Evolutionary conservation across 2,329 filamentous ascomycete genomes (phyloP).

Genomic region (Stagonosporopsis cucurbitacearum): DNA sequence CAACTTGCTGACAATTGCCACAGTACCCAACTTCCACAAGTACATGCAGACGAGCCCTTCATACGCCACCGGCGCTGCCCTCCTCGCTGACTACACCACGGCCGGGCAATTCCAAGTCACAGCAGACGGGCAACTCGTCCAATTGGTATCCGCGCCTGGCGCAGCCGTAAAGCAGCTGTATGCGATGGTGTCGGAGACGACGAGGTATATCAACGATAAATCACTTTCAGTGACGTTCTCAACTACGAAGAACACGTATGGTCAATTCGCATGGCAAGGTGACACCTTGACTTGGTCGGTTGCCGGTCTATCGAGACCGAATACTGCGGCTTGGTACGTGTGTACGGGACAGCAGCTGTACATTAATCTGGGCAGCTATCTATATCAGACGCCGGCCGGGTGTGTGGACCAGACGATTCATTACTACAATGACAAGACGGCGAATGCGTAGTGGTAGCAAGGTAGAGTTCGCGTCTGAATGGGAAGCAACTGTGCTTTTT

Average conservation of each 20-base stretch:
- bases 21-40: constrained; percentile 61
- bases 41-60: constrained; percentile 49
- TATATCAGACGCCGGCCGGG: constrained; percentile 63
- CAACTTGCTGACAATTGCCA: constrained; percentile 53
- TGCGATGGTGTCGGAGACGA: constrained; percentile 36
- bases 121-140: constrained; percentile 62
- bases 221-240: constrained; percentile 60
- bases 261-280: constrained; percentile 64
- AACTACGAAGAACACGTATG: constrained; percentile 60
- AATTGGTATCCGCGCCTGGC: constrained; percentile 58
- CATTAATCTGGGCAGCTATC: constrained; percentile 66
- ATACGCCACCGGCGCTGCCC: constrained; percentile 55
- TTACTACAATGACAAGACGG: constrained; percentile 48
- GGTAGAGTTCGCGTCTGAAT: not conserved
- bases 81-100: constrained; percentile 59
- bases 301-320: constrained; percentile 58
- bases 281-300: constrained; percentile 64
- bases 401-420: constrained; percentile 64
- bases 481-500: not conserved
- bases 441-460: constrained; percentile 29
- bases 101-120: constrained; percentile 65
- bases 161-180: constrained; percentile 52
- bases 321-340: constrained; percentile 65
- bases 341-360: constrained; percentile 60
- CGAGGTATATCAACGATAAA: constrained; percentile 41